Percentiles rank a stretch among this genome's conserved stretches.
Conservation (phyloP, 2,329 filamentous ascomycete genomes). For the Apiospora malaysiana region DNA sequence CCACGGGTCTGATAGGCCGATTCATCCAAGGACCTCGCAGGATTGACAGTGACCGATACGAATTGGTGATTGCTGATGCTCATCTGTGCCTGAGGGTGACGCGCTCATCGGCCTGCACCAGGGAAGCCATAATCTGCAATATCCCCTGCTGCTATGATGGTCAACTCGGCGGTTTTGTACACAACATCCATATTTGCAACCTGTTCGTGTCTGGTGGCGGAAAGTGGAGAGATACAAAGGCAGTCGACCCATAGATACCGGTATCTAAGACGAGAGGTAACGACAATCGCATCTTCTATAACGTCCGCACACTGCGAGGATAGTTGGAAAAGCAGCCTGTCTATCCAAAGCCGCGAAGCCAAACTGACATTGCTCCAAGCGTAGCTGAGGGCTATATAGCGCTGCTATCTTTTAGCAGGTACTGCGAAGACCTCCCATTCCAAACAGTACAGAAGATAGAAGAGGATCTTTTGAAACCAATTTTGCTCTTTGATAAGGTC, state of each 20-base stretch:
- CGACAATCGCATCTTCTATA: constrained; percentile 25
- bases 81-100: not conserved
- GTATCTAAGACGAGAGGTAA: constrained; percentile 24
- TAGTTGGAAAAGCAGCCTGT: not conserved
- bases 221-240: constrained; percentile 22
- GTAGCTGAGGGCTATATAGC: not conserved
- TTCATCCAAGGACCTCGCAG: not conserved
- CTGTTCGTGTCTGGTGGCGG: constrained; percentile 24
- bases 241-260: constrained; percentile 27
- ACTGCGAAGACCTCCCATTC: not conserved
- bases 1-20: not conserved
- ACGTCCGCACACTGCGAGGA: constrained; percentile 5
- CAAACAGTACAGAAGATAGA: not conserved
- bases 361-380: not conserved
- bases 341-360: not conserved
- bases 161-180: constrained; percentile 26
- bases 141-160: constrained; percentile 25
- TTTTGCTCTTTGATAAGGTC: not conserved
- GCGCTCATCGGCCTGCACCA: not conserved
- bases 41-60: not conserved
- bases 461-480: not conserved
- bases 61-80: not conserved
- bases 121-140: constrained; percentile 3
- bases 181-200: constrained; percentile 28
- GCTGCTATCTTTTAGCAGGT: not conserved